Evolutionary conservation across 768 basidiomycete genomes (phyloP).

Genomic region (Thelephora aurantiotincta): DNA sequence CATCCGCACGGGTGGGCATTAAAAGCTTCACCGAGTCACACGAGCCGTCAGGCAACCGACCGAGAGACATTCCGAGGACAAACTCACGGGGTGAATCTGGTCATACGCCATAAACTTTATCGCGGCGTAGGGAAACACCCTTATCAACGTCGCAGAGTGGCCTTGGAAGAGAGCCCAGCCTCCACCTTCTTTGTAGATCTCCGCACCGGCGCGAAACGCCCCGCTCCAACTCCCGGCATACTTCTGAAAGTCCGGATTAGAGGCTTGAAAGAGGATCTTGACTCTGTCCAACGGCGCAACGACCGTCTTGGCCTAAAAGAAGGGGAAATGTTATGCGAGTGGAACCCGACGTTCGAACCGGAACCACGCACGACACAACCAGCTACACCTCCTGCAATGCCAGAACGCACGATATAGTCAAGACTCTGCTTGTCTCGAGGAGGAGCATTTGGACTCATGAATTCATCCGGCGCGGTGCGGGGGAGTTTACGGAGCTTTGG

Average conservation of each 20-base stretch:
- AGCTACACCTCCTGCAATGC: conserved; percentile 85
- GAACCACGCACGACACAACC: conserved; percentile 70
- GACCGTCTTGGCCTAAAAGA: conserved; percentile 72
- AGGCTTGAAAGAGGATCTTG: conserved; percentile 97
- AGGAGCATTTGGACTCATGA: conserved; percentile 42
- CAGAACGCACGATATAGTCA: conserved; percentile 43
- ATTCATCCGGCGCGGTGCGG: neutral
- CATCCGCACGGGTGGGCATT: conserved; percentile 69
- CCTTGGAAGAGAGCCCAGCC: conserved; percentile 82
- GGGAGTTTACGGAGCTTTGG: neutral
- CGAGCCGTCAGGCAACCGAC: neutral
- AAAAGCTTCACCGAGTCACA: conserved; percentile 36
- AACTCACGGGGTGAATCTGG: conserved; percentile 58
- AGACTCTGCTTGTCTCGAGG: conserved; percentile 14
- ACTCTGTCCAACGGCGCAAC: conserved; percentile 95
- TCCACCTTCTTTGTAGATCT: conserved; percentile 59
- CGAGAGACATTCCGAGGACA: neutral
- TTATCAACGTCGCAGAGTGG: conserved; percentile 86
- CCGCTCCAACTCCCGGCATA: conserved; percentile 89
- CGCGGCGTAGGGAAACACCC: conserved; percentile 93
- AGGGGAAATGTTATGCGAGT: conserved; percentile 5
- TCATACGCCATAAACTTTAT: conserved; percentile 98
- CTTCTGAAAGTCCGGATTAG: conserved; percentile 87
- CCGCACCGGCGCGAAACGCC: conserved; percentile 57
- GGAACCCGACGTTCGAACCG: neutral